Evolutionary conservation across 345 rosid genomes (phyloP).

Genomic region (Lagerstroemia speciosa): DNA sequence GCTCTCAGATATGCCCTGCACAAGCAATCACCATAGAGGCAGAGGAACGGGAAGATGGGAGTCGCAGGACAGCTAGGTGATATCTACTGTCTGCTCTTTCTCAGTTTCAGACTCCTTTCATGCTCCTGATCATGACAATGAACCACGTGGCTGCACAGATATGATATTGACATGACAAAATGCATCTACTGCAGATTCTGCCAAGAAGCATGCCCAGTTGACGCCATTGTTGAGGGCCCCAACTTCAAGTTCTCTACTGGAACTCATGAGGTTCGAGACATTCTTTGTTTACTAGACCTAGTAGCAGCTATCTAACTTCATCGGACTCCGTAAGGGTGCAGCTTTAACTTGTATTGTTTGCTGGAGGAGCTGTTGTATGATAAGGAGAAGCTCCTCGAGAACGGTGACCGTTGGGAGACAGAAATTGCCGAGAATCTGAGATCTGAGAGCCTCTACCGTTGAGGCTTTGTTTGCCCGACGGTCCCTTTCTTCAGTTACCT

Average conservation of each 20-base stretch:
- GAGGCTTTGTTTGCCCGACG: slow-evolving; percentile 9
- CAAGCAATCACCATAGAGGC: slow-evolving; percentile 98
- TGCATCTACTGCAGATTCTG: slow-evolving; percentile 97
- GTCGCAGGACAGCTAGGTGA: slow-evolving; percentile 95
- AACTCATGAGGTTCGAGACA: slow-evolving; percentile 67
- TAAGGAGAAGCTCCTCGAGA: slow-evolving; percentile 95
- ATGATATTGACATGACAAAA: slow-evolving; percentile 94
- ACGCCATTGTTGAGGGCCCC: slow-evolving; percentile 97
- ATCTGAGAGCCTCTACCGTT: slow-evolving; percentile 91
- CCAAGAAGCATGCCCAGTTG: slow-evolving; percentile 99
- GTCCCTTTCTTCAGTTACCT: neutral
- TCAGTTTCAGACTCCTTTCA: slow-evolving; percentile 2
- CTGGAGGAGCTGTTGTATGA: slow-evolving; percentile 84
- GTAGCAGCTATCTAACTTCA: neutral
- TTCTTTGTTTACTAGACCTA: neutral
- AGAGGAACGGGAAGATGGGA: slow-evolving; percentile 97
- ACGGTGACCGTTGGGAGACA: slow-evolving; percentile 95
- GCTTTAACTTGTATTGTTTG: neutral
- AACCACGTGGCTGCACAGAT: slow-evolving; percentile 30
- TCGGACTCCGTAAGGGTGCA: neutral
- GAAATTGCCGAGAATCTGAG: slow-evolving; percentile 97
- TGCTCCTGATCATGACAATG: neutral
- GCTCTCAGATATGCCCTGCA: slow-evolving; percentile 77
- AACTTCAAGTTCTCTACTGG: slow-evolving; percentile 93
- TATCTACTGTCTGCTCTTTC: slow-evolving; percentile 7